These are phyloP conservation scores for Cryptosporidium baileyi DNA, from an alignment of 169 alveolate genomes.

Conservation along the genomic window DNA sequence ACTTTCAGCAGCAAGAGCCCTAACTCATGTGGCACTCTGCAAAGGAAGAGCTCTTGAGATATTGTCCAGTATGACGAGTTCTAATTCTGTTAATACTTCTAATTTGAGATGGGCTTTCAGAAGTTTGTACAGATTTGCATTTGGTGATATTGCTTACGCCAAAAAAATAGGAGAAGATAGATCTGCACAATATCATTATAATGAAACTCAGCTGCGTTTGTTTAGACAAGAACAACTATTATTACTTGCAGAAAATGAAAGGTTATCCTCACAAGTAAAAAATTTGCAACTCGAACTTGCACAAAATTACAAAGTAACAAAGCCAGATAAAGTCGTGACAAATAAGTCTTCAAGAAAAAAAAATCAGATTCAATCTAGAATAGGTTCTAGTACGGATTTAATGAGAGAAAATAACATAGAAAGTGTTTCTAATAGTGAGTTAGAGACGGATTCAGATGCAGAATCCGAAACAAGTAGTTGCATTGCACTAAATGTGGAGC, in stretches of 20 bases:
- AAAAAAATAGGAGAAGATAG: slow-evolving; percentile 60
- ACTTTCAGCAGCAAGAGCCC: slow-evolving; percentile 63
- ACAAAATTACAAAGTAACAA: slow-evolving; percentile 50
- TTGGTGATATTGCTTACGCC: slow-evolving; percentile 69
- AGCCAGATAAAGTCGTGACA: slow-evolving; percentile 21
- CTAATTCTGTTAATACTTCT: slow-evolving; percentile 57
- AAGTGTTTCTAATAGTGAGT: slow-evolving; percentile 39
- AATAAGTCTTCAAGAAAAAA: slow-evolving; percentile 16
- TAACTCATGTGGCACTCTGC: slow-evolving; percentile 70
- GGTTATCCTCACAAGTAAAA: slow-evolving; percentile 74
- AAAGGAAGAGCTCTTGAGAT: slow-evolving; percentile 69
- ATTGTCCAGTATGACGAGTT: slow-evolving; percentile 59
- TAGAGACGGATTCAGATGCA: slow-evolving; percentile 57
- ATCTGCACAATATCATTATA: slow-evolving; percentile 67
- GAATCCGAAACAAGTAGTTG: slow-evolving; percentile 68
- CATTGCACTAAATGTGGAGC: slow-evolving; percentile 64
- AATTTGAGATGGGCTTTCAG: slow-evolving; percentile 65
- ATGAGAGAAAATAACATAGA: slow-evolving; percentile 15
- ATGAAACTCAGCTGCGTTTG: slow-evolving; percentile 75
- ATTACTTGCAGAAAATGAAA: slow-evolving; percentile 76
- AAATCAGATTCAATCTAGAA: slow-evolving; percentile 18
- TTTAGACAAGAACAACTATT: slow-evolving; percentile 77
- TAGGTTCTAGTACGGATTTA: background rate
- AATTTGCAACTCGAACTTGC: slow-evolving; percentile 67
- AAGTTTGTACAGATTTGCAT: slow-evolving; percentile 40